Evolutionary conservation across 2,329 filamentous ascomycete species (phyloP).

Genomic region (Bipolaris sorokiniana): DNA sequence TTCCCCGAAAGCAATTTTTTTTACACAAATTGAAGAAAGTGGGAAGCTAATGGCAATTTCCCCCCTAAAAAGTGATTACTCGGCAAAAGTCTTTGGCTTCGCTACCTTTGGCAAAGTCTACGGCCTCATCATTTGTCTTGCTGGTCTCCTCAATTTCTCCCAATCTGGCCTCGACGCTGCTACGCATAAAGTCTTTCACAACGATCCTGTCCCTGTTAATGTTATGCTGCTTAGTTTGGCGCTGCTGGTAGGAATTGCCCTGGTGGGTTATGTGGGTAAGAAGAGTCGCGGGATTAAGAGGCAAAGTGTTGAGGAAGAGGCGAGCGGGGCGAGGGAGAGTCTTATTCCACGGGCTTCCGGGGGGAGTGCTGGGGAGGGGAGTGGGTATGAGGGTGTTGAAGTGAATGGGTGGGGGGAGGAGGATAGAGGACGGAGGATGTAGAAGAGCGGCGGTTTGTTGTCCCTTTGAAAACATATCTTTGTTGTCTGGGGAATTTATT

Average conservation of each 20-base stretch:
- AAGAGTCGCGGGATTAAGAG: conserved; percentile 54
- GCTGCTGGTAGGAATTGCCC: conserved; percentile 65
- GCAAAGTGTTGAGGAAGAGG: conserved; percentile 46
- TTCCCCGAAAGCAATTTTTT: too few species aligned
- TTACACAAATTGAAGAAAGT: too few species aligned
- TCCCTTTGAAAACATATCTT: not conserved
- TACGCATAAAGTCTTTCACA: conserved; percentile 73
- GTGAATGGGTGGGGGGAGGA: conserved; percentile 26
- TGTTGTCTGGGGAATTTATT: too few species aligned
- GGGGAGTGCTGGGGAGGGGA: not conserved
- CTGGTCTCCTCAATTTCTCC: conserved; percentile 82
- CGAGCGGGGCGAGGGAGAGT: conserved; percentile 43
- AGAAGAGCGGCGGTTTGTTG: too few species aligned
- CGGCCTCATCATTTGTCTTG: conserved; percentile 84
- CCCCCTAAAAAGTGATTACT: conserved; percentile 81
- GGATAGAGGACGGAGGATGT: conserved; percentile 6
- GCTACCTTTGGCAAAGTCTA: conserved; percentile 93
- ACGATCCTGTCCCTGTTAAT: conserved; percentile 80
- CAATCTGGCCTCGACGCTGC: conserved; percentile 81
- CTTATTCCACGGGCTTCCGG: conserved; percentile 42
- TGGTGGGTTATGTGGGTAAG: conserved; percentile 71
- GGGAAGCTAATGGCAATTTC: too few species aligned
- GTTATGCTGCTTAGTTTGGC: conserved; percentile 68
- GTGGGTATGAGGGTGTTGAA: conserved; percentile 33
- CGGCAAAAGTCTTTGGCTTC: conserved; percentile 91